Percentiles rank a stretch among this genome's conserved stretches.
phyloP scores from a whole-genome alignment of 441 rosid species.

The Mallotus repandus region DNA sequence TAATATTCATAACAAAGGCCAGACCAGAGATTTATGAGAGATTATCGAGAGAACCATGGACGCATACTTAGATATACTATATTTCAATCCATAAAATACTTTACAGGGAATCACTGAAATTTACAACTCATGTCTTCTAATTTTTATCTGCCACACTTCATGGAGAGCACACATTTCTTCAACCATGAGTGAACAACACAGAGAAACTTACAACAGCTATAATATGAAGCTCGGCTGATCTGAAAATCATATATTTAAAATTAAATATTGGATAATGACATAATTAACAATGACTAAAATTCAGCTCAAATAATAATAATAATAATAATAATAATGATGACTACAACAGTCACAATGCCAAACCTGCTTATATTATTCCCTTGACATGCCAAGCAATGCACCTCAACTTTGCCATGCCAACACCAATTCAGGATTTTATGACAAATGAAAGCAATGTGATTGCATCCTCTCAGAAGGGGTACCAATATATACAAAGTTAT shows the following conservation, averaged over 20 bases:
- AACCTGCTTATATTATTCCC: conserved; percentile 27
- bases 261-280: conserved; percentile 19
- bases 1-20: background rate
- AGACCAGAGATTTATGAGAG: too few species aligned
- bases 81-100: background rate
- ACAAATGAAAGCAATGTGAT: conserved; percentile 11
- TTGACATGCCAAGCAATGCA: conserved; percentile 14
- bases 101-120: background rate
- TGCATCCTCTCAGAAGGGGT: background rate
- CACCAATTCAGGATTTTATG: conserved; percentile 5
- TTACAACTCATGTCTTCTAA: background rate
- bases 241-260: conserved; percentile 21
- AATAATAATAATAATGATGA: background rate
- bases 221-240: conserved; percentile 1
- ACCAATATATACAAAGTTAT: conserved; percentile 27
- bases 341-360: conserved; percentile 11
- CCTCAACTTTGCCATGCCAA: conserved; percentile 10
- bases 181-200: background rate
- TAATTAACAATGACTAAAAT: conserved; percentile 20
- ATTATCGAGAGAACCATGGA: background rate
- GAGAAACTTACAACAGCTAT: conserved; percentile 8
- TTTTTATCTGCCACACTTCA: background rate
- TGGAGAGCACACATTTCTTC: background rate
- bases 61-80: background rate
- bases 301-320: too few species aligned